A percentile compares a stretch with the other conserved stretches of the same genome.
phyloP scores from a whole-genome alignment of 306 rosid genomes.

The Prunus armeniaca region DNA sequence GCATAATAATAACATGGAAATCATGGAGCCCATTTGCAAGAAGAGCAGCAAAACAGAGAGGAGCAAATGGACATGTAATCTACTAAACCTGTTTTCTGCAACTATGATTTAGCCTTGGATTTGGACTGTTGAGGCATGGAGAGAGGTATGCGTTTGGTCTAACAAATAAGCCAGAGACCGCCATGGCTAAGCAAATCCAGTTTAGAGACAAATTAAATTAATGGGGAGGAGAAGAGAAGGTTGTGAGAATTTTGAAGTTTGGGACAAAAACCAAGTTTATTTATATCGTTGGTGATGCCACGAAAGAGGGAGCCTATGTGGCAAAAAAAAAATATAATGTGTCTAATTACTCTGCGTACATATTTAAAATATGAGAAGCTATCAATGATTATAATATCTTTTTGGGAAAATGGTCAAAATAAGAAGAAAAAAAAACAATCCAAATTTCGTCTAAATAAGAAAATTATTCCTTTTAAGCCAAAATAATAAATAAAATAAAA shows the following conservation, averaged over 20 bases:
- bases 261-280: constrained; percentile 27
- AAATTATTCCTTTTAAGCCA: neutral
- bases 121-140: constrained; percentile 27
- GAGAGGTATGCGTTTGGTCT: constrained; percentile 37
- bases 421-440: neutral
- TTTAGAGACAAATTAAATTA: constrained; percentile 21
- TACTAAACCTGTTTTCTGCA: constrained; percentile 51
- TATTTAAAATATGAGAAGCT: neutral
- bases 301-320: constrained; percentile 1
- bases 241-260: neutral
- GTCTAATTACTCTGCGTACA: neutral
- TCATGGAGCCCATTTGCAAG: constrained; percentile 4
- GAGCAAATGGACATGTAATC: neutral
- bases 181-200: constrained; percentile 40
- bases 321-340: neutral
- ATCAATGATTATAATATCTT: neutral
- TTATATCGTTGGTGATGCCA: constrained; percentile 16
- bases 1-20: neutral
- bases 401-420: neutral
- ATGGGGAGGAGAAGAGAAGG: neutral
- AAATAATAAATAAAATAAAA: neutral
- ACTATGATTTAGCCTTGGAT: constrained; percentile 28
- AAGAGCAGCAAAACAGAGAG: neutral
- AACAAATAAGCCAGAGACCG: constrained; percentile 38
- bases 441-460: neutral